These are phyloP conservation scores for Ramularia endophylla DNA, from an alignment of 2,329 filamentous ascomycete species.

Conservation along the genomic window DNA sequence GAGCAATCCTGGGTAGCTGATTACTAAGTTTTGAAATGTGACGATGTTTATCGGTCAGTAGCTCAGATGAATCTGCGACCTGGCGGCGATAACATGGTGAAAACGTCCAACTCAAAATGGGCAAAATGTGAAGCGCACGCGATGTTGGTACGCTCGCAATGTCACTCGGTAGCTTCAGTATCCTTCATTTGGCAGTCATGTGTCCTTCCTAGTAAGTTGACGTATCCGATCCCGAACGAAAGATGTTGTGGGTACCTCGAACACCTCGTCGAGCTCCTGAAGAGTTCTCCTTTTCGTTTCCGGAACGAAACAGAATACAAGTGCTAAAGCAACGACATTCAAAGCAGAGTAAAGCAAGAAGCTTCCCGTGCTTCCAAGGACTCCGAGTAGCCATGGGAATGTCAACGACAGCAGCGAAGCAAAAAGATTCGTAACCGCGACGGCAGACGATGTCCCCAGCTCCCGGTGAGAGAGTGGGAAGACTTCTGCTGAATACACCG, in stretches of 20 bases:
- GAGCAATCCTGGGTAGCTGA: no score
- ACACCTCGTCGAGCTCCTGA: conserved; percentile 44
- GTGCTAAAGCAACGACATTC: conserved; percentile 54
- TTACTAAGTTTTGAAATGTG: no score
- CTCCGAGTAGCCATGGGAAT: conserved; percentile 43
- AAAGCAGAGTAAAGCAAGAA: conserved; percentile 56
- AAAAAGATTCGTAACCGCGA: conserved; percentile 37
- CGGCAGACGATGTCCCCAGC: conserved; percentile 24
- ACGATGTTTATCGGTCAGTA: no score
- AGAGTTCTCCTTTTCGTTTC: conserved; percentile 43
- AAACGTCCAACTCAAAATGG: no score
- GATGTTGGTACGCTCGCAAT: no score
- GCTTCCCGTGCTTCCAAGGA: conserved; percentile 47
- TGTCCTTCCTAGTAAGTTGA: no score
- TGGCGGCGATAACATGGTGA: no score
- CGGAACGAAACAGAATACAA: conserved; percentile 56
- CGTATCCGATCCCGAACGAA: no score
- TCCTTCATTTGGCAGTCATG: no score
- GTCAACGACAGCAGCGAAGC: conserved; percentile 46
- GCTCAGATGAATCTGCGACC: no score
- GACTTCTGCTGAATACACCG: conserved; percentile 30
- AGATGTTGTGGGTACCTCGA: conserved; percentile 22
- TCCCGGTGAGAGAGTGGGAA: conserved; percentile 30
- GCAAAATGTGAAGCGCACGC: no score
- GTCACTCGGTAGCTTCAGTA: no score